Percentiles rank a stretch among this genome's conserved stretches.
These are phyloP conservation scores for Boletus albobrunnescens DNA, from an alignment of 1,284 basidiomycete species.

Conservation along the genomic window DNA sequence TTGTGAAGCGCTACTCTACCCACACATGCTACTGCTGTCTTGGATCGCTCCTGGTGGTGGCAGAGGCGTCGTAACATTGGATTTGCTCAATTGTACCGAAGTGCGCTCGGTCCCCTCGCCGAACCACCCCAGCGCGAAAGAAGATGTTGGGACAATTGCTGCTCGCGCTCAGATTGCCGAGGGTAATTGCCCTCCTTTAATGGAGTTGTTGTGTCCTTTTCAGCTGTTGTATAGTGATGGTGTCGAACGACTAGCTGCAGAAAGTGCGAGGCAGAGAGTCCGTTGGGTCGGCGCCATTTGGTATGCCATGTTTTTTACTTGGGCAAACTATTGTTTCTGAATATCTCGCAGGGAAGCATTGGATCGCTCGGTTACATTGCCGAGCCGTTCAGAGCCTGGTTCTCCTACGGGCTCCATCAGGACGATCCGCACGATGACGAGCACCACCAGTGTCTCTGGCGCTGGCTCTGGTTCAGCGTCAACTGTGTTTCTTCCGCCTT, in stretches of 20 bases:
- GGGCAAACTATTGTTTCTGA: constrained; percentile 4
- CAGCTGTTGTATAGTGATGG: constrained; percentile 85
- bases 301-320: constrained; percentile 43
- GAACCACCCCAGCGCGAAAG: constrained; percentile 68
- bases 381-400: constrained; percentile 48
- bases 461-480: constrained; percentile 54
- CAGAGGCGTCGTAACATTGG: constrained; percentile 75
- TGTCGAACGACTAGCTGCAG: constrained; percentile 77
- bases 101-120: constrained; percentile 78
- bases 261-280: constrained; percentile 77
- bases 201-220: constrained; percentile 80
- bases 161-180: constrained; percentile 57
- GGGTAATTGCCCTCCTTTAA: constrained; percentile 43
- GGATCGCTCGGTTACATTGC: constrained; percentile 47
- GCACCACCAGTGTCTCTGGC: constrained; percentile 30
- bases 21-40: constrained; percentile 72
- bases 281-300: constrained; percentile 86
- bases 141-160: constrained; percentile 81
- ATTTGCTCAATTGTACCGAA: constrained; percentile 78
- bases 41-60: constrained; percentile 80
- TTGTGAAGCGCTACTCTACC: constrained; percentile 79
- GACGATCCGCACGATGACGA: constrained; percentile 57
- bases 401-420: constrained; percentile 72
- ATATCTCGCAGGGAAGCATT: constrained; percentile 58
- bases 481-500: constrained; percentile 68